A percentile compares a stretch with the other conserved stretches of the same genome.
These are phyloP conservation scores for Tolypocladium tundrense DNA, from an alignment of 2,329 filamentous ascomycete genomes.

Conservation along the genomic window DNA sequence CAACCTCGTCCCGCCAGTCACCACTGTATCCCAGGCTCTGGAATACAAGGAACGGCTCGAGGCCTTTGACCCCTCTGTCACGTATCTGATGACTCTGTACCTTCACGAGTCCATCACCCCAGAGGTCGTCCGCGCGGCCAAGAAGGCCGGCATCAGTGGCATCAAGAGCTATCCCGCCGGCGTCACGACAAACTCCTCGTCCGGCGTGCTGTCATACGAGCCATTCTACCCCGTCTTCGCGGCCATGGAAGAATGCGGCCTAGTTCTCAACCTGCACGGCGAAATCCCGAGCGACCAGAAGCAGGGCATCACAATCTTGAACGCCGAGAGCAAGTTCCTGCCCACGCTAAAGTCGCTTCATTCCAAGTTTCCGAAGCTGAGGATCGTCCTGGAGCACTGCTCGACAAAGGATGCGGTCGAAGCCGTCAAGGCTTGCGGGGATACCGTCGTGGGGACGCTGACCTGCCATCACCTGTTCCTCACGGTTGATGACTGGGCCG, in stretches of 20 bases:
- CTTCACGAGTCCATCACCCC: conserved; percentile 54
- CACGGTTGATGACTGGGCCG: conserved; percentile 30
- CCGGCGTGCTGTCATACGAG: conserved; percentile 60
- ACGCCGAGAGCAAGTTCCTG: conserved; percentile 51
- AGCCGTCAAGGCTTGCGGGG: conserved; percentile 66
- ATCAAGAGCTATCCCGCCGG: conserved; percentile 63
- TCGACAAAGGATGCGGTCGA: conserved; percentile 73
- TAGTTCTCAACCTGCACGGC: conserved; percentile 90
- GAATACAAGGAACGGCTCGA: conserved; percentile 54
- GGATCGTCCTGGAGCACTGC: conserved; percentile 69
- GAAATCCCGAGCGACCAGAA: conserved; percentile 52
- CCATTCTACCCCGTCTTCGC: conserved; percentile 69
- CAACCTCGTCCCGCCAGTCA: conserved; percentile 55
- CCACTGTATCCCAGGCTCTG: conserved; percentile 50
- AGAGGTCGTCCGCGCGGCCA: conserved; percentile 62
- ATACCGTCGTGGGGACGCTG: conserved; percentile 68
- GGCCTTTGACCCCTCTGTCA: conserved; percentile 50
- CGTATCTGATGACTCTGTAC: conserved; percentile 57
- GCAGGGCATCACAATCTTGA: conserved; percentile 31
- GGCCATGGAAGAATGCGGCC: conserved; percentile 76
- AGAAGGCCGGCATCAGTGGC: conserved; percentile 58
- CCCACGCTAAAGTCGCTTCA: conserved; percentile 70
- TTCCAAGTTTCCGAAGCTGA: conserved; percentile 60
- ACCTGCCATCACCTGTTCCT: conserved; percentile 81
- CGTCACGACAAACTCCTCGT: conserved; percentile 56